phyloP scores from a whole-genome alignment of 2,329 filamentous ascomycete genomes.

The Sporothrix brunneoviolacea region DNA sequence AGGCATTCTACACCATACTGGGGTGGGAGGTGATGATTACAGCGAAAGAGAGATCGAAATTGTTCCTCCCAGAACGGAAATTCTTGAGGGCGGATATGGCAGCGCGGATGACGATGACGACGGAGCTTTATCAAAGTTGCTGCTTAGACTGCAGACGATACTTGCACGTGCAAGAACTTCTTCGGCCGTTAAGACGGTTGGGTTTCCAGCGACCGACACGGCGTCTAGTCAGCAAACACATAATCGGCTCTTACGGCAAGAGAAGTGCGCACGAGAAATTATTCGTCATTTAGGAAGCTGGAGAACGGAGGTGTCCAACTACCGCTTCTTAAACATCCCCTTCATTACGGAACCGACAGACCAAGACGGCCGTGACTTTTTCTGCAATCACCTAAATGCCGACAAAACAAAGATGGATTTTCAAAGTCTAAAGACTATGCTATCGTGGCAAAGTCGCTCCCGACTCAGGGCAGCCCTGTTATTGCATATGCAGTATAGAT shows the following conservation, averaged over 20 bases:
- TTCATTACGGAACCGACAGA: neutral
- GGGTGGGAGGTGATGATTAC: too few relatives aligned
- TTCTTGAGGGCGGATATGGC: neutral
- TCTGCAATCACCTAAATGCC: neutral
- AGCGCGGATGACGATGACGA: conserved; percentile 4
- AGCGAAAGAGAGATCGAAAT: neutral
- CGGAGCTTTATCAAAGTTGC: neutral
- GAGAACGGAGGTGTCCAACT: neutral
- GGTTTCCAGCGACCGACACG: neutral
- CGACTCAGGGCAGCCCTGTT: neutral
- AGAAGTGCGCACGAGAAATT: neutral
- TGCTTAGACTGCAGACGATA: neutral
- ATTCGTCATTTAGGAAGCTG: neutral
- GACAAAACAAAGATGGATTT: neutral
- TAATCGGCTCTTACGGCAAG: neutral
- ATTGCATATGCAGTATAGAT: conserved; percentile 4
- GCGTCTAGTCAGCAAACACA: too few relatives aligned
- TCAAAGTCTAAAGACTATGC: neutral
- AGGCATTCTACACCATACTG: too few relatives aligned
- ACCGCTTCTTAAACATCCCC: neutral
- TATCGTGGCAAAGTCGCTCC: conserved; percentile 1
- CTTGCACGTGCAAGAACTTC: neutral
- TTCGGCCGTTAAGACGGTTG: neutral
- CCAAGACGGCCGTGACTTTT: neutral
- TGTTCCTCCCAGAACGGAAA: neutral